Conservation (phyloP, 148 eudicot genomes). For the Silene latifolia region DNA sequence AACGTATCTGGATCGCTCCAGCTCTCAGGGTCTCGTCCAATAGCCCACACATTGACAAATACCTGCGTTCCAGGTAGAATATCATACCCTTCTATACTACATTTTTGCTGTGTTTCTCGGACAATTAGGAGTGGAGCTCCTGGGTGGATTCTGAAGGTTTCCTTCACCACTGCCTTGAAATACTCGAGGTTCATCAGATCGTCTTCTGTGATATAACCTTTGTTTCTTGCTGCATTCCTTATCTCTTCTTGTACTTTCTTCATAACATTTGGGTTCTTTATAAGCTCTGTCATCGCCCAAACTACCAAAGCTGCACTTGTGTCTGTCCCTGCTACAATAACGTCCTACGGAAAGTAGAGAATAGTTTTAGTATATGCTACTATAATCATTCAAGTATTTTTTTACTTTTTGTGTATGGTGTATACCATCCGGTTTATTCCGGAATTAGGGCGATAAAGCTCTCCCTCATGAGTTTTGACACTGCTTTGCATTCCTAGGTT, state of each 20-base stretch:
- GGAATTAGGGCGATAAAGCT: too few species aligned
- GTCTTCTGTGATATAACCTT: slow-evolving; percentile 16
- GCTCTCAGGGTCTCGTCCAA: slow-evolving; percentile 32
- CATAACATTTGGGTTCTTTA: slow-evolving; percentile 30
- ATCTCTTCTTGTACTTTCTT: slow-evolving; percentile 36
- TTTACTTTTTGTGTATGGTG: too few species aligned
- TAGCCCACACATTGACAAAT: slow-evolving; percentile 32
- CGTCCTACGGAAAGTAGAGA: slow-evolving; percentile 6
- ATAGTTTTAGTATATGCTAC: not conserved
- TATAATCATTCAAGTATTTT: not conserved
- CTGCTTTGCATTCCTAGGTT: too few species aligned
- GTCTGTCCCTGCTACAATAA: slow-evolving; percentile 36
- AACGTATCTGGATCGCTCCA: slow-evolving; percentile 34
- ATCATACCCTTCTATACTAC: slow-evolving; percentile 31
- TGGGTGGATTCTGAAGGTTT: slow-evolving; percentile 37
- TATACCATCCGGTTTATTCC: too few species aligned
- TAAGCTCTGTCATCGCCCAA: slow-evolving; percentile 41
- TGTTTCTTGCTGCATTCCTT: not conserved
- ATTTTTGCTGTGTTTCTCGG: slow-evolving; percentile 28
- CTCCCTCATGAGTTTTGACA: too few species aligned
- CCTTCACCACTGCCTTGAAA: slow-evolving; percentile 34
- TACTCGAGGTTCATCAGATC: slow-evolving; percentile 22
- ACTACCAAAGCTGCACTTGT: slow-evolving; percentile 25
- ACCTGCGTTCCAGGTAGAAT: slow-evolving; percentile 29
- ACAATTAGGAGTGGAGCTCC: slow-evolving; percentile 31